Conservation (phyloP, 306 rosid species). For the Purshia tridentata region DNA sequence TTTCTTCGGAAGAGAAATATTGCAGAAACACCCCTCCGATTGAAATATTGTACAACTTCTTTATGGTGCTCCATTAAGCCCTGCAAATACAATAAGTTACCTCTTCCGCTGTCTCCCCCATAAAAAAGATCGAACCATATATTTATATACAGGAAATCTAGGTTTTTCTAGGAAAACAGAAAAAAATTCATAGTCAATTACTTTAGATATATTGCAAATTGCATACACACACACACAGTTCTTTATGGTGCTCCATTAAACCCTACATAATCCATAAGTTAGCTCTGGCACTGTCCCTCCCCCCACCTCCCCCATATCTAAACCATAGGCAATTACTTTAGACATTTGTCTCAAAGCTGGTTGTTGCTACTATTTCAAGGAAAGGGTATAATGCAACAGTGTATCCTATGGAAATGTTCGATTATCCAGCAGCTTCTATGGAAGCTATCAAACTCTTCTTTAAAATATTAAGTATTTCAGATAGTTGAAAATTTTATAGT, state of each 20-base stretch:
- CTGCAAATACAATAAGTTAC: slow-evolving; percentile 43
- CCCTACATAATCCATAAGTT: background rate
- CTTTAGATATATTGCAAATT: background rate
- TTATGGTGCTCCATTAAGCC: slow-evolving; percentile 81
- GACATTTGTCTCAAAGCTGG: background rate
- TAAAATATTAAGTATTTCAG: background rate
- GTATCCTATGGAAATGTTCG: background rate
- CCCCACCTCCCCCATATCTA: background rate
- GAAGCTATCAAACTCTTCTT: background rate
- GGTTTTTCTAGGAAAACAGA: background rate
- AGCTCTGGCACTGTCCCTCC: background rate
- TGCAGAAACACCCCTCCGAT: slow-evolving; percentile 63
- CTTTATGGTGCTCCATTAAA: background rate
- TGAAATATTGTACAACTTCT: slow-evolving; percentile 77
- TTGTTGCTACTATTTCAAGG: background rate
- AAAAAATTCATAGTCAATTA: background rate
- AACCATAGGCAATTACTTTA: background rate
- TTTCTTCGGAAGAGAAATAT: slow-evolving; percentile 85
- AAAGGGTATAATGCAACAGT: background rate
- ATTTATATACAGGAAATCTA: background rate
- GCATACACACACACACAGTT: background rate
- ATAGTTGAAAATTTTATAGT: background rate
- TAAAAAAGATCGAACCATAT: background rate
- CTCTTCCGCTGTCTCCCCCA: slow-evolving; percentile 18
- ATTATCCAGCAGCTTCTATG: background rate